These are phyloP conservation scores for Pythium pectinolyticum DNA, from an alignment of 352 stramenopile genomes.

Conservation along the genomic window DNA sequence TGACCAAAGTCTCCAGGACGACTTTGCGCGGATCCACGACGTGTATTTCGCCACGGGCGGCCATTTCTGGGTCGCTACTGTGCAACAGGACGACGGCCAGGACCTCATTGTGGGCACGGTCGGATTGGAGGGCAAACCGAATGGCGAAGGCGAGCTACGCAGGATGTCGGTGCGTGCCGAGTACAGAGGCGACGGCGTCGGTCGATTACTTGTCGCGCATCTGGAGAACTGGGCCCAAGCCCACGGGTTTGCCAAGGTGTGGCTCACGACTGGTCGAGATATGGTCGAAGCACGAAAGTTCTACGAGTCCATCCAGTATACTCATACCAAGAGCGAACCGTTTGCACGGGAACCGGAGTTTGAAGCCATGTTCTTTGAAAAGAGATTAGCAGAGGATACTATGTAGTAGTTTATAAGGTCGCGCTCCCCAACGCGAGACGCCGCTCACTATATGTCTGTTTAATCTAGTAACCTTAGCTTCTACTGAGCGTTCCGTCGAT, in stretches of 20 bases:
- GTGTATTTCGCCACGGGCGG: slow-evolving; percentile 39
- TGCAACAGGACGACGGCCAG: slow-evolving; percentile 11
- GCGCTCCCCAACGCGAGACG: too few species aligned
- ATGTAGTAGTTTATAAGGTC: too few species aligned
- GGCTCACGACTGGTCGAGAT: slow-evolving; percentile 35
- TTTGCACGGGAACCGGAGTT: too few species aligned
- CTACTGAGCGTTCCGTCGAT: too few species aligned
- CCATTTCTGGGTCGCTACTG: slow-evolving; percentile 51
- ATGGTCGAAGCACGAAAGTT: slow-evolving; percentile 39
- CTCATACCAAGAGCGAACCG: too few species aligned
- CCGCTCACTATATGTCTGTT: too few species aligned
- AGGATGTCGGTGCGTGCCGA: slow-evolving; percentile 46
- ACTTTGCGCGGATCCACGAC: slow-evolving; percentile 38
- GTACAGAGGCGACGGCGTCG: slow-evolving; percentile 37
- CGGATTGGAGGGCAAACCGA: slow-evolving; percentile 26
- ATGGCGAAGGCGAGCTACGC: slow-evolving; percentile 32
- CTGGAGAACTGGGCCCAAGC: slow-evolving; percentile 42
- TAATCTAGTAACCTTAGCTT: too few species aligned
- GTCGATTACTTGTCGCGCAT: slow-evolving; percentile 32
- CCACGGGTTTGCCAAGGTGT: slow-evolving; percentile 34
- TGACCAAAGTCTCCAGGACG: slow-evolving; percentile 28
- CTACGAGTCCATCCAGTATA: slow-evolving; percentile 28
- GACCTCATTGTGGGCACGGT: slow-evolving; percentile 34
- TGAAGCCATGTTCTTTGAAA: too few species aligned
- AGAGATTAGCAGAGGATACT: too few species aligned